Base-by-base conservation (phyloP, 805 yeast genomes). In the Yueomyces sp. region DNA sequence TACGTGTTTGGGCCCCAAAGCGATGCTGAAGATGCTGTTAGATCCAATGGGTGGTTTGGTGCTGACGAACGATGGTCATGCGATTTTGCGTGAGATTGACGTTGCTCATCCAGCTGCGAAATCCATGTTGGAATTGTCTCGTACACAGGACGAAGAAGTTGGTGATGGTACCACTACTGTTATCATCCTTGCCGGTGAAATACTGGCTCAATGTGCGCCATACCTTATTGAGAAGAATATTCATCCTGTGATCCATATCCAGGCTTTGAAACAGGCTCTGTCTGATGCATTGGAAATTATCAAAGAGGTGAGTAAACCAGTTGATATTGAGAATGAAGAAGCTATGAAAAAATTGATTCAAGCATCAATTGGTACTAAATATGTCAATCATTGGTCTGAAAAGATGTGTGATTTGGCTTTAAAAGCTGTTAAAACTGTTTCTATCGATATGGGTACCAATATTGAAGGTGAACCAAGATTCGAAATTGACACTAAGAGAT, bases 111-210 rank as follows among this genome's bases (percentile, higher is more conserved):
- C 99, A 8, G 99, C 98, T 4, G 99, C 99, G 40, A 92, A 92
- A 67, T 83, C 95, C 32, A 92, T 92, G 97, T 84, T 92, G 59
- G 98, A 92, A 67, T 75, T 92, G 52, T 79, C 92, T 56, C 77
- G 98, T 67, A 88, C 98, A 5, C 96, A 90, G 68, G 98, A 90
- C 61, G 98, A 90, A 67, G 98, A 90, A 67, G 98, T 78, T 44
- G 99, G 99, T 45, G 99, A 92, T 59, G 97, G 97, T 48, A 88
- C 99, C 47, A 92, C 99, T 28, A 82, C 96, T 6, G 99, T 92
- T 44, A 92, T 92, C 57, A 90, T 92, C 49, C 69, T 90, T 45
- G 97, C 98, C 26, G 98, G 98, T 50, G 98, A 92, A 63, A 86
- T 92, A 45, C 70, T 92, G 48, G 95, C 97, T 3, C 96, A 88